Evolutionary conservation across 495 filamentous ascomycete species (phyloP).

Genomic region (Extremus antarcticus): DNA sequence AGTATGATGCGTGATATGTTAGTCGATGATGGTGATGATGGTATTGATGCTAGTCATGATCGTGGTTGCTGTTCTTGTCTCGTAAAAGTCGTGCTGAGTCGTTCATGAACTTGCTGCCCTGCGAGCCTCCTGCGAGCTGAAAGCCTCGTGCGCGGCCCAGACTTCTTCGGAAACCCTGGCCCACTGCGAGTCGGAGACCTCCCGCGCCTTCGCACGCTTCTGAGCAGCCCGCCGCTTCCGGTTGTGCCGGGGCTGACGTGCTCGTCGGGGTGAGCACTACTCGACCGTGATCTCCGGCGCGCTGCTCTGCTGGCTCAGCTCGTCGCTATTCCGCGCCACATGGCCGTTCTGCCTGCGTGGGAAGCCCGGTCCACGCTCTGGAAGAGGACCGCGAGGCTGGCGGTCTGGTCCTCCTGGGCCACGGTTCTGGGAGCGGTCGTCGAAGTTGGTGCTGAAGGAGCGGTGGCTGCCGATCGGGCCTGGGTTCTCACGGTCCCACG

Average conservation of each 20-base stretch:
- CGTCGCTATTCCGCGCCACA: slow-evolving; percentile 69
- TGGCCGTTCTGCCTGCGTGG: slow-evolving; percentile 69
- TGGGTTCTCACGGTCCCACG: slow-evolving; percentile 48
- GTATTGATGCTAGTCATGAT: slow-evolving; percentile 1
- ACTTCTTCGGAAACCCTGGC: not conserved
- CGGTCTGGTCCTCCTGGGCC: slow-evolving; percentile 47
- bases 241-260: not conserved
- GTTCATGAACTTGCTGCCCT: not conserved
- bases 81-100: not conserved
- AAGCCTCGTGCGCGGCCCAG: not conserved
- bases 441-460: slow-evolving; percentile 56
- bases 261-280: slow-evolving; percentile 17
- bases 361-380: slow-evolving; percentile 70
- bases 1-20: not conserved
- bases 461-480: slow-evolving; percentile 85
- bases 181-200: too few relatives aligned
- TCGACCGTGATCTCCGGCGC: slow-evolving; percentile 37
- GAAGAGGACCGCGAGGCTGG: slow-evolving; percentile 68
- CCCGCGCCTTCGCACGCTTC: too few relatives aligned
- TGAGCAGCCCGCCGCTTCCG: too few relatives aligned
- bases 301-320: slow-evolving; percentile 48
- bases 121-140: not conserved
- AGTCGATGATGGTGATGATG: not conserved
- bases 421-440: slow-evolving; percentile 52
- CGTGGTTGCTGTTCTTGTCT: not conserved